Conservation (phyloP, 768 basidiomycete genomes). For the Naganishia randhawae region DNA sequence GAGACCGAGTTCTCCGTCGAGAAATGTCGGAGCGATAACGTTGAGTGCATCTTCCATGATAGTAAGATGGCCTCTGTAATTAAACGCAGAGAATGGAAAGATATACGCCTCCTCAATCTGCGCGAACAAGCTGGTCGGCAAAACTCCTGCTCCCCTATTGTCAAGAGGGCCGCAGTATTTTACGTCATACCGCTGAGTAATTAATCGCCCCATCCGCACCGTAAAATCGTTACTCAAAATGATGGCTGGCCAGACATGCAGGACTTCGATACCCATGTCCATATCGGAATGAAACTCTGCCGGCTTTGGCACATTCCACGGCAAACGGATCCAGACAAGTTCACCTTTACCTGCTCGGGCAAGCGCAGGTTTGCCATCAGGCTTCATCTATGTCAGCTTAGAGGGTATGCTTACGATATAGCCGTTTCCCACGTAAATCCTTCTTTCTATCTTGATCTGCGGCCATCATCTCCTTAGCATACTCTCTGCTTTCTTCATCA, state of each 20-base stretch:
- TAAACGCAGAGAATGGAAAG: conserved; percentile 13
- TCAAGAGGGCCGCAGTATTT: conserved; percentile 21
- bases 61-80: conserved; percentile 6
- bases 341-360: conserved; percentile 1
- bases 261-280: conserved; percentile 5
- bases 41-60: conserved; percentile 15
- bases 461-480: conserved; percentile 16
- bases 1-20: conserved; percentile 12
- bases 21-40: conserved; percentile 13
- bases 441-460: conserved; percentile 14
- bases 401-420: conserved; percentile 2
- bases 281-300: conserved; percentile 3
- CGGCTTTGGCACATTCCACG: neutral
- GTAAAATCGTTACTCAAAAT: conserved; percentile 6
- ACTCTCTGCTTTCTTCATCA: conserved; percentile 4
- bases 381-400: neutral
- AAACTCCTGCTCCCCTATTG: neutral
- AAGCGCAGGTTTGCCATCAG: neutral
- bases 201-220: neutral
- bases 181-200: conserved; percentile 3
- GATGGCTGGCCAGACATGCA: conserved; percentile 11
- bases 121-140: conserved; percentile 12
- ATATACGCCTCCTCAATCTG: conserved; percentile 14
- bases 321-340: conserved; percentile 14
- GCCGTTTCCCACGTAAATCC: conserved; percentile 8